Conservation (phyloP, 331 rosid species). For the Quercus lobata region DNA sequence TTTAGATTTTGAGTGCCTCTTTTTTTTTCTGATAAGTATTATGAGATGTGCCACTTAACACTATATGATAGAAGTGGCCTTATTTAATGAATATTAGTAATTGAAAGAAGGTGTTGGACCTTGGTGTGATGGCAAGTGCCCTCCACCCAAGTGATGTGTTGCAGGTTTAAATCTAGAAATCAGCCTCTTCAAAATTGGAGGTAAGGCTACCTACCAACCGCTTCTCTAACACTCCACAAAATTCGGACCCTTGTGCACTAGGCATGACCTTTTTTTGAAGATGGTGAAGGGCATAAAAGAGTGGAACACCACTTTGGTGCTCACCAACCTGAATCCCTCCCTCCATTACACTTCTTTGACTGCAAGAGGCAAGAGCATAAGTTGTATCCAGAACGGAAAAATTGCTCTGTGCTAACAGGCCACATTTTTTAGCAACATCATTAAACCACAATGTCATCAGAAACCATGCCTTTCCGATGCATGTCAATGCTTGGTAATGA, state of each 20-base stretch:
- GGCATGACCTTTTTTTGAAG: background rate
- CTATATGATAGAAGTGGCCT: background rate
- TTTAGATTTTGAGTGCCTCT: too few species aligned
- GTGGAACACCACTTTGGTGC: background rate
- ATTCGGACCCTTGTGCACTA: too few species aligned
- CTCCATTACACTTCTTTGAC: conserved; percentile 9
- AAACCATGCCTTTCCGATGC: conserved; percentile 1
- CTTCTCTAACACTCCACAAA: too few species aligned
- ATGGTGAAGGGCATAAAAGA: conserved; percentile 11
- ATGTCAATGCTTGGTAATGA: background rate
- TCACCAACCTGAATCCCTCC: conserved; percentile 9
- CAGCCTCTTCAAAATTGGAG: too few species aligned
- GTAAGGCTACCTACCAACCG: too few species aligned
- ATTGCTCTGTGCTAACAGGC: background rate
- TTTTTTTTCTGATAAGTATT: background rate
- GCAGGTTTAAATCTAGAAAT: too few species aligned
- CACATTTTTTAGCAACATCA: background rate
- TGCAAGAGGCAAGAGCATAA: background rate
- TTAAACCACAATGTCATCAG: background rate
- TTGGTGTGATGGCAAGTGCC: too few species aligned
- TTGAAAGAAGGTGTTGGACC: background rate
- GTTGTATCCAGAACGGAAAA: background rate
- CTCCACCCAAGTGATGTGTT: too few species aligned
- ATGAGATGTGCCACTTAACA: background rate
- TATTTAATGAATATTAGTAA: background rate